Evolutionary conservation across 345 rosid genomes (phyloP).

Genomic region (Lumnitzera racemosa): DNA sequence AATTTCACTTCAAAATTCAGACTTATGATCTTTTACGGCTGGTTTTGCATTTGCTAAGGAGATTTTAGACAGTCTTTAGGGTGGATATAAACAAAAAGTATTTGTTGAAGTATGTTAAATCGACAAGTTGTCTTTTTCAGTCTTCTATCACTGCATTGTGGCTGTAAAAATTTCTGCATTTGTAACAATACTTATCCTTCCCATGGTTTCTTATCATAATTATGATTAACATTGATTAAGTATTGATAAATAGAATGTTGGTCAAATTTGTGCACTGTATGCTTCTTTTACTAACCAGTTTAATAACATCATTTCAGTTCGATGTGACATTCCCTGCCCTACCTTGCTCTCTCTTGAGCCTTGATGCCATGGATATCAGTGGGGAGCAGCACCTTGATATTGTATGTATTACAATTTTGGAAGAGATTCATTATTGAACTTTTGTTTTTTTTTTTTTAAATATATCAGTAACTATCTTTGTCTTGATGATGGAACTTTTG

Average conservation of each 20-base stretch:
- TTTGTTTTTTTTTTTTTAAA: no score
- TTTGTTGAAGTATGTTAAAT: no score
- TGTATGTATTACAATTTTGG: slow-evolving; percentile 33
- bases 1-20: neutral
- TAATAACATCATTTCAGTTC: slow-evolving; percentile 41
- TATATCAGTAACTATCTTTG: neutral
- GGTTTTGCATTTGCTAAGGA: neutral
- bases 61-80: no score
- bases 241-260: no score
- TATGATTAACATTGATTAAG: no score
- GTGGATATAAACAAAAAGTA: no score
- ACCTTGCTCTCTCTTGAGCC: slow-evolving; percentile 85
- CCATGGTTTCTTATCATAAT: no score
- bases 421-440: neutral
- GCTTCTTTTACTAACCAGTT: slow-evolving; percentile 2
- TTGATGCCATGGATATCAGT: slow-evolving; percentile 97
- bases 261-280: neutral
- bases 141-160: no score
- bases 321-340: slow-evolving; percentile 89
- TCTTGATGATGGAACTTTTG: neutral
- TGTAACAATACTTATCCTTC: no score
- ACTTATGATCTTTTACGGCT: neutral
- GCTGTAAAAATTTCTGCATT: no score
- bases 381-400: slow-evolving; percentile 97
- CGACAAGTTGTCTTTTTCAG: no score